Evolutionary conservation across 306 rosid species (phyloP).

Genomic region (Herpetospermum pedunculosum): DNA sequence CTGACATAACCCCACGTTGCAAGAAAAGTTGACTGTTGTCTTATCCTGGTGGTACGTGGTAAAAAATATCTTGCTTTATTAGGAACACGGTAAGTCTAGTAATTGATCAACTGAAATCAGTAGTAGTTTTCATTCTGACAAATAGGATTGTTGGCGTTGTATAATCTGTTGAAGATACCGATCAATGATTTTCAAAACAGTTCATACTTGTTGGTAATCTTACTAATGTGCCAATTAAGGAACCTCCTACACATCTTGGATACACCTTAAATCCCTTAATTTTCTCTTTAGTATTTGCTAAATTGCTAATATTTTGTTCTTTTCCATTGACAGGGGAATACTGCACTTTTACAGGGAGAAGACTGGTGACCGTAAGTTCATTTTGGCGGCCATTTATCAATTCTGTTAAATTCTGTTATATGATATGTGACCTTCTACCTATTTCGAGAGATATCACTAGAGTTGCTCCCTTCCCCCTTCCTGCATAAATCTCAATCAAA

Average conservation of each 20-base stretch:
- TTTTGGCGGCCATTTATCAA: neutral
- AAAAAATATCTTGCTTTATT: neutral
- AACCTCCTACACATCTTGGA: neutral
- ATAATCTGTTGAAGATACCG: neutral
- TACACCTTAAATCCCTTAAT: neutral
- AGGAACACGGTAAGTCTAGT: neutral
- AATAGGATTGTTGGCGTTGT: neutral
- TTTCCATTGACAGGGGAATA: constrained; percentile 54
- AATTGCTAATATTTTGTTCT: neutral
- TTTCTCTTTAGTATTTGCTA: neutral
- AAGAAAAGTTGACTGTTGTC: neutral
- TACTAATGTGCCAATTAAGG: neutral
- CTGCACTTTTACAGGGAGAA: constrained; percentile 53
- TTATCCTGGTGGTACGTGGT: neutral
- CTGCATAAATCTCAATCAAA: neutral
- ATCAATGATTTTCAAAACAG: neutral
- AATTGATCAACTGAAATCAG: neutral
- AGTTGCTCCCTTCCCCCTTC: neutral
- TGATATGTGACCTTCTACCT: neutral
- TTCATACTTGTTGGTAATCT: neutral
- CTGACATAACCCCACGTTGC: neutral
- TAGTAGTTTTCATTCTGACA: neutral
- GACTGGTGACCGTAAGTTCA: constrained; percentile 72
- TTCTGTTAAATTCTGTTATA: neutral
- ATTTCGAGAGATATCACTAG: neutral